Base-by-base conservation (phyloP, 768 basidiomycete species). In the Phanerochaete sordida region DNA sequence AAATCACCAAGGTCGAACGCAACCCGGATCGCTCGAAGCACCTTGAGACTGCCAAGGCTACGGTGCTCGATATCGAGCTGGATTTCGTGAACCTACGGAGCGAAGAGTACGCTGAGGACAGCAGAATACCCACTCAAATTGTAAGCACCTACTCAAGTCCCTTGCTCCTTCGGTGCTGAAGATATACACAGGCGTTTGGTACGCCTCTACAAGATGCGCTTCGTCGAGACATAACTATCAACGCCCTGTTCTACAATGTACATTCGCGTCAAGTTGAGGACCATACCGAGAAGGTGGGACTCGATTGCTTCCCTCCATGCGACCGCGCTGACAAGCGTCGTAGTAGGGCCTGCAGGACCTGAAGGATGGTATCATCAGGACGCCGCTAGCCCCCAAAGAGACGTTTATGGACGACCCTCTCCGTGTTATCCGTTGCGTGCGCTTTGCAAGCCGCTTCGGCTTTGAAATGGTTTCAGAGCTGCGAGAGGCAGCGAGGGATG, bases 1-100 rank as follows among this genome's bases (percentile, higher is more conserved):
- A 79, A 9, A 83, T 96, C 51, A 83, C 88, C 23, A 93, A 87
- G 70, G 91, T 99, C 60, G 92, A 91, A 59, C 86, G 87, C 61
- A 98, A 98, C 69, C 96, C 97, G 0, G 94, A 95, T 44, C 96
- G 98, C 75, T 95, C 93, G 31, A 99, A 99, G 70, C 97, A 99
- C 74, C 81, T 99, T 30, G 96, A 98, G 75, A 98, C 97, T 1
- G 95, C 95, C 2, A 88, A 88, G 44, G 87, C 93, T 39, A 85
- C 83, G 45, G 75, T 98, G 33, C 77, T 92, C 56, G 94, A 83
- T 2, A 75, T 91, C 48, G 92, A 95, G 59, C 78, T 98, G 49
- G 97, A 99, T 72, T 86, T 97, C 63, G 97, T 98, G 2, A 98
- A 98, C 69, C 76, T 98, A 57, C 78, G 97, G 63, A 91, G 88